A percentile compares a stretch with the other conserved stretches of the same genome.
phyloP scores from a whole-genome alignment of 1,284 basidiomycete species.

The Stygiomarasmius scandens region DNA sequence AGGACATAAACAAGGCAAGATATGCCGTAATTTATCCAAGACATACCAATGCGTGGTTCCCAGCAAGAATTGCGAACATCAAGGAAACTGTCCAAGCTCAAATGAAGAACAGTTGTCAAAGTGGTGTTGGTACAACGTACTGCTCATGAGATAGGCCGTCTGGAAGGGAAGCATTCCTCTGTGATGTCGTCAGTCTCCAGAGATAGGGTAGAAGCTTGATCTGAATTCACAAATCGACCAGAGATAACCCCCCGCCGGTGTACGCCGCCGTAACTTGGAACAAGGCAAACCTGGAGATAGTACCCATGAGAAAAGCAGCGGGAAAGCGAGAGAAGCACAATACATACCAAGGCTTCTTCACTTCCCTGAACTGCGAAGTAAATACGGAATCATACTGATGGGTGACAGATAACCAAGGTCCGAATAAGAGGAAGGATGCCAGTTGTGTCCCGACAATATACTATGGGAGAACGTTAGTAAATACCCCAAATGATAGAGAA shows the following conservation, averaged over 20 bases:
- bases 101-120: too few relatives aligned
- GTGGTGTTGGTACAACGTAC: conserved; percentile 28
- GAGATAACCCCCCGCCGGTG: conserved; percentile 55
- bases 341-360: conserved; percentile 52
- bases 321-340: too few relatives aligned
- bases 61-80: conserved; percentile 43
- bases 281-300: conserved; percentile 40
- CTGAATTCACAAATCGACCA: conserved; percentile 49
- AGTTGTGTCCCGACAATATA: conserved; percentile 55
- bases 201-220: background rate
- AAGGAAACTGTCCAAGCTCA: too few relatives aligned
- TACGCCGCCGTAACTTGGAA: conserved; percentile 56
- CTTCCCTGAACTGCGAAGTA: conserved; percentile 42
- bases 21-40: background rate
- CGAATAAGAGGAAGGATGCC: conserved; percentile 63
- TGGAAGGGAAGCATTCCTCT: conserved; percentile 62
- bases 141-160: conserved; percentile 53
- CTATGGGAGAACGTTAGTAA: conserved; percentile 52
- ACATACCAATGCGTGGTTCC: conserved; percentile 56
- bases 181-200: background rate
- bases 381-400: conserved; percentile 50
- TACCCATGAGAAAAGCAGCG: too few relatives aligned
- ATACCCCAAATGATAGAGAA: conserved; percentile 1
- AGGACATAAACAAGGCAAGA: background rate
- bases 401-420: conserved; percentile 49